Evolutionary conservation across 208 protist genomes (phyloP).

Genomic region (Trypanosoma platydactyli): DNA sequence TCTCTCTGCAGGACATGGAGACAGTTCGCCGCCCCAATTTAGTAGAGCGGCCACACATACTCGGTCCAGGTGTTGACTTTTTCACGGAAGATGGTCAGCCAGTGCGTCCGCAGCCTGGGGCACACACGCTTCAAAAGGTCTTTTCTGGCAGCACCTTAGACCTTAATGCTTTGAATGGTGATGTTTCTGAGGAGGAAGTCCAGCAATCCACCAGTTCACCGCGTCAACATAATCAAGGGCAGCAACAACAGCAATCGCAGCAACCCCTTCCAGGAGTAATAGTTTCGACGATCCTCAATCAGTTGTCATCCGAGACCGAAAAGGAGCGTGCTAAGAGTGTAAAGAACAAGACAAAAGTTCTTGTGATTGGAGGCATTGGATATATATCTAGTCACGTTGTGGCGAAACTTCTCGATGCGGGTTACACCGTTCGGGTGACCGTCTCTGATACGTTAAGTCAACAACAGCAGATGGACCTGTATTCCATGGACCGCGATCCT

Average conservation of each 20-base stretch:
- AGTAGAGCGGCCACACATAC: conserved; percentile 72
- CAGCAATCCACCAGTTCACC: neutral
- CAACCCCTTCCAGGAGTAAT: conserved; percentile 29
- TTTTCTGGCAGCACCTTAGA: conserved; percentile 89
- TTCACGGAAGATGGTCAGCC: conserved; percentile 87
- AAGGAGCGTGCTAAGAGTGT: conserved; percentile 63
- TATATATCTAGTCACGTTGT: conserved; percentile 87
- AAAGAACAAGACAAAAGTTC: conserved; percentile 81
- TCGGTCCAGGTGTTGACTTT: conserved; percentile 85
- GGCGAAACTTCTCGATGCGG: conserved; percentile 79
- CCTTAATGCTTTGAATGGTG: conserved; percentile 77
- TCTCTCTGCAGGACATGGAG: conserved; percentile 91
- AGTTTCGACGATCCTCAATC: conserved; percentile 78
- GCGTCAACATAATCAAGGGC: conserved; percentile 3
- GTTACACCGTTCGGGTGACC: conserved; percentile 85
- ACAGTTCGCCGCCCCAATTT: conserved; percentile 67
- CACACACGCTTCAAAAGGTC: conserved; percentile 83
- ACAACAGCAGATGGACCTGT: conserved; percentile 75
- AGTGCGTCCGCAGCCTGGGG: conserved; percentile 75
- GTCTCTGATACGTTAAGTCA: conserved; percentile 48
- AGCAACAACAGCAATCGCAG: conserved; percentile 21
- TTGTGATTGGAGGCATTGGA: conserved; percentile 85
- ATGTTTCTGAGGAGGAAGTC: conserved; percentile 67
- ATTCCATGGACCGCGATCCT: conserved; percentile 54
- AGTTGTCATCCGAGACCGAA: conserved; percentile 78